Base-by-base conservation (phyloP, 495 filamentous ascomycete genomes). In the Trichoderma parareesei region DNA sequence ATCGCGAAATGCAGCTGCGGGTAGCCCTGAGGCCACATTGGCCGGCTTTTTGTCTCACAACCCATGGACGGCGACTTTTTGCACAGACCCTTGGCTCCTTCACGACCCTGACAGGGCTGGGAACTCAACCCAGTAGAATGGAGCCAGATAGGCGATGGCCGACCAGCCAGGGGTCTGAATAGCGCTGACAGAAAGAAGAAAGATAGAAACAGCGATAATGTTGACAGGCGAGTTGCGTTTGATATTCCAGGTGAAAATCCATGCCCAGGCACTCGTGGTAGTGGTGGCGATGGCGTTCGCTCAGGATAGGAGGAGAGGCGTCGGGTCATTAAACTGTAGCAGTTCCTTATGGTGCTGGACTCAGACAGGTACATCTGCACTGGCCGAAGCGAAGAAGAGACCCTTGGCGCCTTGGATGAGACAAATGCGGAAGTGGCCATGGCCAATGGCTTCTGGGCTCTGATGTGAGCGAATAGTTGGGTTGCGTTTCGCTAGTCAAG, bases 131-230 rank as follows among this genome's bases (percentile, higher is more conserved):
- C 27, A 57, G 14, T 3, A 18, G 5, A 48, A 16, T 14, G n/a
- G 44, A 48, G 5, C 44, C 44, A 16, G 44, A 27, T 14, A 10
- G 11, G 44, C 16, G 14, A 9, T 37, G 20, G 53, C 7, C 27
- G 18, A n/a, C 53, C 16, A n/a, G 27, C 53, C 53, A 57, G 53
- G 53, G 53, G 53, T 57, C 53, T 14, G 33, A 2, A 57, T 57
- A 57, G 53, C 53, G 53, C 53, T 57, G 20, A 57, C 53, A 33
- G 11, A 57, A 57, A 57, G n/a, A 13, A 37, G 37, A 57, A 9
- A 57, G 2, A 37, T n/a, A 57, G 8, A 6, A 37, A 18, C n/a
- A 49, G 10, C 13, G 10, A 4, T n/a, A 27, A 27, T 37, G 27
- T 10, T 16, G 14, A 57, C 10, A 48, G 27, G 33, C 53, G 0